Conservation (phyloP, 768 basidiomycete genomes). For the Tephrocybe sp. region DNA sequence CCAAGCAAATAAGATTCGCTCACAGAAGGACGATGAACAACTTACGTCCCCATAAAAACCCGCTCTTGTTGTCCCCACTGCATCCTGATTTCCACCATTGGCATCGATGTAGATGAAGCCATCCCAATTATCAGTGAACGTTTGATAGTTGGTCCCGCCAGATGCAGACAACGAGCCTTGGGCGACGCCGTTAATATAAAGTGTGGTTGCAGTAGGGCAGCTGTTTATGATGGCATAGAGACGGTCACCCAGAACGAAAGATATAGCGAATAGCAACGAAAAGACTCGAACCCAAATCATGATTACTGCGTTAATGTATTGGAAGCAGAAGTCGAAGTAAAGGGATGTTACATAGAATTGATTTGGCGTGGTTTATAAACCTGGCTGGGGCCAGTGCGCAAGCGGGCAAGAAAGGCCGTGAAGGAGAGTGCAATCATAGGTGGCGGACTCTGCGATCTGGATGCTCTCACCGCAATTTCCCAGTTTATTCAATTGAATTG, state of each 20-base stretch:
- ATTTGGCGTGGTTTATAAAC: too few relatives aligned
- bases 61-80: constrained; percentile 21
- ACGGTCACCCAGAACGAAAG: constrained; percentile 11
- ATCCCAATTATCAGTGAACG: constrained; percentile 18
- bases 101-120: constrained; percentile 26
- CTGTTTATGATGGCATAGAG: constrained; percentile 22
- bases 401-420: neutral
- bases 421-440: neutral
- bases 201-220: constrained; percentile 20
- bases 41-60: constrained; percentile 25
- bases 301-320: too few relatives aligned
- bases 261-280: constrained; percentile 1
- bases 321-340: neutral
- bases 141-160: constrained; percentile 10
- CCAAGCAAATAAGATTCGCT: neutral
- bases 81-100: constrained; percentile 23
- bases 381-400: neutral
- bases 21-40: neutral
- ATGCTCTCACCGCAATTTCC: neutral
- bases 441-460: neutral
- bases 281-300: constrained; percentile 3
- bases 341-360: too few relatives aligned
- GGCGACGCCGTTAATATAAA: constrained; percentile 23
- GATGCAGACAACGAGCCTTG: constrained; percentile 16
- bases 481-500: neutral